These are phyloP conservation scores for Suhomyces chickasaworum DNA, from an alignment of 1,139 yeast species.

Conservation along the genomic window DNA sequence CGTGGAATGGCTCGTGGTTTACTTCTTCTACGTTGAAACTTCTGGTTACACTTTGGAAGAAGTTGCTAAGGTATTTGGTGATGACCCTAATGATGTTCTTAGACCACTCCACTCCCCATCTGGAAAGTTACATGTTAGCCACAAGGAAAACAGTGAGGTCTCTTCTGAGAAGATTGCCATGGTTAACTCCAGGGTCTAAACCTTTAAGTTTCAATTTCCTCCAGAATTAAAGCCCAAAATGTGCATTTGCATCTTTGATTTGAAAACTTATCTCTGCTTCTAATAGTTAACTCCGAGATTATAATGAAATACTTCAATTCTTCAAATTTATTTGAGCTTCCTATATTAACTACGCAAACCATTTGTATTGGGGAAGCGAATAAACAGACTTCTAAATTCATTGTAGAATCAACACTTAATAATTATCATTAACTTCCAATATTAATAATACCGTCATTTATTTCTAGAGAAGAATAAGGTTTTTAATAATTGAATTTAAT, in stretches of 20 bases:
- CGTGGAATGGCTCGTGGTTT: conserved; percentile 40
- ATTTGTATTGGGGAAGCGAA: neutral
- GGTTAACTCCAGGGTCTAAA: conserved; percentile 4
- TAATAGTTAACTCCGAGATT: neutral
- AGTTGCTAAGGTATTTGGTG: conserved; percentile 52
- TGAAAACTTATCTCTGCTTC: neutral
- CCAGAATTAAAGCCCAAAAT: neutral
- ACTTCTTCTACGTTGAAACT: conserved; percentile 52
- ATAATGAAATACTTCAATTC: conserved; percentile 3
- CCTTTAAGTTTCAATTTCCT: neutral
- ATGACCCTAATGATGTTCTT: conserved; percentile 23
- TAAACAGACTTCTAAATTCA: neutral
- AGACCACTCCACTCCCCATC: conserved; percentile 5
- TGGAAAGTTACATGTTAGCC: conserved; percentile 7
- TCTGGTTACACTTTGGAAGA: conserved; percentile 57
- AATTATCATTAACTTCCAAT: no score
- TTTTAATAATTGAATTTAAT: neutral
- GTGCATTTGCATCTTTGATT: neutral
- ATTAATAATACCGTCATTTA: no score
- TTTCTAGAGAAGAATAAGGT: neutral
- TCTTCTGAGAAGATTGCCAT: conserved; percentile 5
- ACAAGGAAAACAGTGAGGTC: conserved; percentile 5
- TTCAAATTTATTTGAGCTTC: conserved; percentile 1
- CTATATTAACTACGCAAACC: neutral
- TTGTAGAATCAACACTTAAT: no score